Evolutionary conservation across 352 stramenopile species (phyloP).

Genomic region (Peronospora farinosa): DNA sequence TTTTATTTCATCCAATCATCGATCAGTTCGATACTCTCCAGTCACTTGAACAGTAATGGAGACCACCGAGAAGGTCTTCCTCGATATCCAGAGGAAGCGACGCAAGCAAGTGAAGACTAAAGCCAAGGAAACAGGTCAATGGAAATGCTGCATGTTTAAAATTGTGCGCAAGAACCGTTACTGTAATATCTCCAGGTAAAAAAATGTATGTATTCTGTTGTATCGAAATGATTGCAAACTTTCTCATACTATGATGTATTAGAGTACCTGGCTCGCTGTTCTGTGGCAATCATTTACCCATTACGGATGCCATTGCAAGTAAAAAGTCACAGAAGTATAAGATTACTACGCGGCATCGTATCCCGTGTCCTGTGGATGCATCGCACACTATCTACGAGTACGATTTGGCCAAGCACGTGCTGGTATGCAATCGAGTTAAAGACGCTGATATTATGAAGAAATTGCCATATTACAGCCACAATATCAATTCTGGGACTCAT

Average conservation of each 20-base stretch:
- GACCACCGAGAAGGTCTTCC: slow-evolving; percentile 28
- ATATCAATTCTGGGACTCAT: slow-evolving; percentile 74
- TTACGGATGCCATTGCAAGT: slow-evolving; percentile 27
- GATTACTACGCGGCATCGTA: slow-evolving; percentile 37
- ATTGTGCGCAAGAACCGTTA: slow-evolving; percentile 76
- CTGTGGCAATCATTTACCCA: slow-evolving; percentile 72
- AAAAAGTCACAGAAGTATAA: slow-evolving; percentile 72
- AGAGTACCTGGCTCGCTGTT: slow-evolving; percentile 55
- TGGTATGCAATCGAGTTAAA: slow-evolving; percentile 75
- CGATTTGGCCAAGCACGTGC: slow-evolving; percentile 72
- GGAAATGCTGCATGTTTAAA: slow-evolving; percentile 76
- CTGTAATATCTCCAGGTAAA: slow-evolving; percentile 72
- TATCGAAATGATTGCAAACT: slow-evolving; percentile 28
- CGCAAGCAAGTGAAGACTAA: slow-evolving; percentile 60
- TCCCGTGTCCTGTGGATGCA: slow-evolving; percentile 68
- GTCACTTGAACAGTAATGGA: slow-evolving; percentile 10
- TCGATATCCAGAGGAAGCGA: slow-evolving; percentile 34
- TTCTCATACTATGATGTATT: slow-evolving; percentile 1
- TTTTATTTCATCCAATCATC: slow-evolving; percentile 22
- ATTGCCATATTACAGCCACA: slow-evolving; percentile 65
- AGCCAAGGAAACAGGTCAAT: slow-evolving; percentile 44
- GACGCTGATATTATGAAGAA: slow-evolving; percentile 49
- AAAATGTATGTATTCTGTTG: neutral
- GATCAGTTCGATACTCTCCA: slow-evolving; percentile 2
- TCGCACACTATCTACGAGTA: slow-evolving; percentile 74